Conservation (phyloP, 1,139 yeast genomes). For the Suhomyces bribrorum region DNA sequence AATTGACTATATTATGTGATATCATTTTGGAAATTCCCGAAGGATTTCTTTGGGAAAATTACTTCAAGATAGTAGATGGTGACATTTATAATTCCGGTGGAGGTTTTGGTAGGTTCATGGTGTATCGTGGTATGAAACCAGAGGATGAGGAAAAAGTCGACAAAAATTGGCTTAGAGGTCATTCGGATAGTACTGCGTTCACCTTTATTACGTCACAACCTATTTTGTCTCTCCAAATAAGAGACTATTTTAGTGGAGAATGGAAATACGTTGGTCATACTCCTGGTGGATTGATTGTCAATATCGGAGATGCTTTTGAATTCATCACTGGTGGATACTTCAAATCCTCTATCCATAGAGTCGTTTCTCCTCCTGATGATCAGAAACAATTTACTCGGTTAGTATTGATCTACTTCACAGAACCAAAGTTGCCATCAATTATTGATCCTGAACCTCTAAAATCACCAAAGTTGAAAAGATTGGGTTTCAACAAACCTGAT, state of each 20-base stretch:
- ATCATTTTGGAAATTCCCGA: conserved; percentile 35
- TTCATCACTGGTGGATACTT: conserved; percentile 33
- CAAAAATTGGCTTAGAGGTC: conserved; percentile 29
- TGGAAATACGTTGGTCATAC: conserved; percentile 32
- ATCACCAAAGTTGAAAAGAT: conserved; percentile 14
- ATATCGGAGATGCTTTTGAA: conserved; percentile 32
- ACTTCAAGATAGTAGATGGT: conserved; percentile 26
- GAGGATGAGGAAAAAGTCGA: conserved; percentile 25
- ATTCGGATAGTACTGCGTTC: conserved; percentile 31
- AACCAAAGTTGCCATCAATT: conserved; percentile 20
- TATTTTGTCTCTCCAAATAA: conserved; percentile 29
- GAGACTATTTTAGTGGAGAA: conserved; percentile 26
- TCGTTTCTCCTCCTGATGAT: conserved; percentile 31
- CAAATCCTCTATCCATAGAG: conserved; percentile 33
- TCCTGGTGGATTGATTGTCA: conserved; percentile 28
- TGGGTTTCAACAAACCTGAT: conserved; percentile 15
- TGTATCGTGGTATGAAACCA: conserved; percentile 30
- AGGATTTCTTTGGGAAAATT: conserved; percentile 34
- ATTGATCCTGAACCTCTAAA: conserved; percentile 21
- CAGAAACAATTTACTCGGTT: conserved; percentile 25
- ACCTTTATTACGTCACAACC: conserved; percentile 34
- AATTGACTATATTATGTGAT: conserved; percentile 30
- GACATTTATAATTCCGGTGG: conserved; percentile 29
- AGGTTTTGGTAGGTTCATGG: conserved; percentile 38
- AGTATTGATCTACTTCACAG: conserved; percentile 30